These are phyloP conservation scores for Mycosphaerella sp. DNA, from an alignment of 2,329 filamentous ascomycete species.

Conservation along the genomic window DNA sequence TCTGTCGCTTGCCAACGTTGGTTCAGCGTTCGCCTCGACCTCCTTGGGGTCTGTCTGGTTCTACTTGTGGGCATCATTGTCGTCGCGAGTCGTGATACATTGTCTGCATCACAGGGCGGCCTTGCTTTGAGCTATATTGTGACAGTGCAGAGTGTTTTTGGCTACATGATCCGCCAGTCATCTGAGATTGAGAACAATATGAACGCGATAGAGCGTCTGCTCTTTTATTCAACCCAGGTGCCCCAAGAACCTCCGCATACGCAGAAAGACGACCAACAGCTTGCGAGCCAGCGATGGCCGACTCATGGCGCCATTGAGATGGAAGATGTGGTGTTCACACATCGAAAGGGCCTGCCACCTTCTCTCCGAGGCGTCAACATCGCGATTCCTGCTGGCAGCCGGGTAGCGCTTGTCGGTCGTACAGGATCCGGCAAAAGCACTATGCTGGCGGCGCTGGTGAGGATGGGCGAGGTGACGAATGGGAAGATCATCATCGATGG, in stretches of 20 bases:
- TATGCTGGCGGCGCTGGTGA: conserved; percentile 9
- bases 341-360: conserved; percentile 35
- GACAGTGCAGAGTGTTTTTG: background rate
- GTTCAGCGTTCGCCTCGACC: conserved; percentile 81
- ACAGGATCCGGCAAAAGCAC: conserved; percentile 54
- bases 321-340: conserved; percentile 73
- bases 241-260: conserved; percentile 66
- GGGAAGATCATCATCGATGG: conserved; percentile 66
- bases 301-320: conserved; percentile 75
- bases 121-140: background rate
- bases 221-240: conserved; percentile 73
- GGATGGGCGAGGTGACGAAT: conserved; percentile 42
- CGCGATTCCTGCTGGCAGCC: background rate
- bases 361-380: background rate
- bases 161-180: background rate
- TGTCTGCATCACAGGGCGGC: background rate
- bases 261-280: background rate
- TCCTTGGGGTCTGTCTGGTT: conserved; percentile 75
- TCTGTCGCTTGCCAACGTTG: conserved; percentile 91
- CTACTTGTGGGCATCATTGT: conserved; percentile 88
- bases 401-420: conserved; percentile 73
- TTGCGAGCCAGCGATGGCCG: conserved; percentile 57
- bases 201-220: conserved; percentile 8
- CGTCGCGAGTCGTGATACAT: conserved; percentile 39
- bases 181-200: conserved; percentile 11